Conservation (phyloP, 192 early-diverging fungal genomes). For the Phycomyces blakesleeanus region DNA sequence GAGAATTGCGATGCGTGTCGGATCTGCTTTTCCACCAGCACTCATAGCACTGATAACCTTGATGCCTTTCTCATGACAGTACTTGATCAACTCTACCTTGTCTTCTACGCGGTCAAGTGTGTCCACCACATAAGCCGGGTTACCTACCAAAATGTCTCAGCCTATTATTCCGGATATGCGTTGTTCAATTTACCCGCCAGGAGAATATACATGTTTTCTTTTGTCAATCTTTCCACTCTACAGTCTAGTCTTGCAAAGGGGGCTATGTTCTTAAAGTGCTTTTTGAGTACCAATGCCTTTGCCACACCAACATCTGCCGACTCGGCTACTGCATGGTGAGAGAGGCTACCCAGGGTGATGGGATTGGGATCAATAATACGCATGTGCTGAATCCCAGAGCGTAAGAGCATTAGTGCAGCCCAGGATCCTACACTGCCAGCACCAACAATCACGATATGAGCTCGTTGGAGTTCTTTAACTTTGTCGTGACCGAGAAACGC, state of each 20-base stretch:
- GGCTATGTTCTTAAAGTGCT: constrained; percentile 65
- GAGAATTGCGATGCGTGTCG: constrained; percentile 88
- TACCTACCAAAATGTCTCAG: constrained; percentile 19
- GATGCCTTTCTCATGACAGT: constrained; percentile 69
- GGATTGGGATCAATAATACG: constrained; percentile 93
- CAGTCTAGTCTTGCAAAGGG: constrained; percentile 81
- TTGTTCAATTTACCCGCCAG: constrained; percentile 46
- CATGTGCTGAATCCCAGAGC: constrained; percentile 82
- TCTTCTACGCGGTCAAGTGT: constrained; percentile 91
- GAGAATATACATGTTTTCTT: constrained; percentile 57
- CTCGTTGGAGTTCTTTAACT: constrained; percentile 61
- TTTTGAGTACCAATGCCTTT: constrained; percentile 70
- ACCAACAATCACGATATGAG: constrained; percentile 90
- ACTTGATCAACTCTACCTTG: constrained; percentile 80
- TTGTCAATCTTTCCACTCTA: constrained; percentile 63
- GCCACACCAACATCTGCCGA: constrained; percentile 77
- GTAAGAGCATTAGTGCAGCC: constrained; percentile 85
- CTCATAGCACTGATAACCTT: constrained; percentile 88
- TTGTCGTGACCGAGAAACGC: constrained; percentile 88
- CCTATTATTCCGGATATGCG: background rate
- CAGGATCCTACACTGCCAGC: constrained; percentile 88
- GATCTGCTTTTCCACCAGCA: constrained; percentile 90
- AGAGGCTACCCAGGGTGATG: constrained; percentile 77
- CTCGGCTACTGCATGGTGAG: constrained; percentile 85
- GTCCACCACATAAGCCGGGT: constrained; percentile 70